Percentiles rank a stretch among this genome's conserved stretches.
Evolutionary conservation across 2,329 filamentous ascomycete genomes (phyloP).

Genomic region (Microdochium paspali): DNA sequence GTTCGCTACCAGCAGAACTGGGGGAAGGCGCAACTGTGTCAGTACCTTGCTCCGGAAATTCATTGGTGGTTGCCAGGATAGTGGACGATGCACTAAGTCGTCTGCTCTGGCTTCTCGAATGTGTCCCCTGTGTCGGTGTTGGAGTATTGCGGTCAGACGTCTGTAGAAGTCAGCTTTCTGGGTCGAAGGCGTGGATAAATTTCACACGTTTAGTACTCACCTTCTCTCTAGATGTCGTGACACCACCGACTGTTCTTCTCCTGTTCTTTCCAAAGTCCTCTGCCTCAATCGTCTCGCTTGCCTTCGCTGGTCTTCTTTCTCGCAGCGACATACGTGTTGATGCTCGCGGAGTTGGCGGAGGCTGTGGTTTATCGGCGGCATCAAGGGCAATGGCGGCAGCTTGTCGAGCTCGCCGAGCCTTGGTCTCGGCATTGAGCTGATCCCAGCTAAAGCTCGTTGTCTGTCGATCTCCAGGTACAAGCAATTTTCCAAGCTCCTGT

Average conservation of each 20-base stretch:
- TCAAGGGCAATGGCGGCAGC: constrained; percentile 33
- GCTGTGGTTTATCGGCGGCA: constrained; percentile 15
- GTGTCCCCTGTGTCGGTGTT: constrained; percentile 14
- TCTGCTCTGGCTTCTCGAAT: constrained; percentile 26
- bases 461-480: constrained; percentile 69
- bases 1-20: not conserved
- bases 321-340: constrained; percentile 65
- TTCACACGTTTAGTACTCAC: constrained; percentile 13
- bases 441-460: constrained; percentile 69
- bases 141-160: constrained; percentile 23
- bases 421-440: constrained; percentile 63
- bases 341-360: constrained; percentile 20
- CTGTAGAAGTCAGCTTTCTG: constrained; percentile 13
- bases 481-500: constrained; percentile 69
- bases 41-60: constrained; percentile 3
- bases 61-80: constrained; percentile 17
- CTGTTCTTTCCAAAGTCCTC: constrained; percentile 37
- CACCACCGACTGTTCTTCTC: constrained; percentile 51
- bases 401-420: constrained; percentile 56
- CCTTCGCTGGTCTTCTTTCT: constrained; percentile 53
- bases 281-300: constrained; percentile 43
- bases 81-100: constrained; percentile 40
- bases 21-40: not conserved
- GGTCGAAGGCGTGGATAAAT: not conserved
- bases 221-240: constrained; percentile 35